Conservation (phyloP, 2,329 filamentous ascomycete genomes). For the Microsporum ferrugineum region DNA sequence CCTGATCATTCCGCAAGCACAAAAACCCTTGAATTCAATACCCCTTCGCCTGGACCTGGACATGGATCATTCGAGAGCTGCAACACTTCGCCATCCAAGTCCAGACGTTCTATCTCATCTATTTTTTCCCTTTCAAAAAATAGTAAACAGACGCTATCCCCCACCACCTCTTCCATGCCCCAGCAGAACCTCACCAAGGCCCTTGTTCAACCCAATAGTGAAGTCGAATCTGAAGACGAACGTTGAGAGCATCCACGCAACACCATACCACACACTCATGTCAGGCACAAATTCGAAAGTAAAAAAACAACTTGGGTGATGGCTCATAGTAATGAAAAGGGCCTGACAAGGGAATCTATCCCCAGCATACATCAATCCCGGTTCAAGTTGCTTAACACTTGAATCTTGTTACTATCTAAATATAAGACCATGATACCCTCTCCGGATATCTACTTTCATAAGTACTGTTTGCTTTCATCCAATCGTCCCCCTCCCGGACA, state of each 20-base stretch:
- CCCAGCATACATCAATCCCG: background rate
- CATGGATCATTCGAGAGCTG: background rate
- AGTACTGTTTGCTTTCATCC: constrained; percentile 4
- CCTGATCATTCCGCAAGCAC: background rate
- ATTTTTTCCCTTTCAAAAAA: background rate
- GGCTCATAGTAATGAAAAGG: background rate
- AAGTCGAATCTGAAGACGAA: background rate
- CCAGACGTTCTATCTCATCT: background rate
- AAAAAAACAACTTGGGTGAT: background rate
- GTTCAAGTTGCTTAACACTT: constrained; percentile 3
- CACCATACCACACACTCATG: background rate
- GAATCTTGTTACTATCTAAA: background rate
- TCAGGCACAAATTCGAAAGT: background rate
- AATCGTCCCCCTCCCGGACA: background rate
- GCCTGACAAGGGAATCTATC: background rate
- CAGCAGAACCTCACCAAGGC: background rate
- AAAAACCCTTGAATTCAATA: constrained; percentile 2
- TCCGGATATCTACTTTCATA: background rate
- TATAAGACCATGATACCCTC: background rate
- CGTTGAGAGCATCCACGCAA: background rate
- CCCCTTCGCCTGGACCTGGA: background rate
- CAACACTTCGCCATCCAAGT: background rate
- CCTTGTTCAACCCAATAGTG: background rate
- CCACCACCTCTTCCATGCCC: background rate
- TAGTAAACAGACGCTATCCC: background rate